A percentile compares a stretch with the other conserved stretches of the same genome.
Conservation (phyloP, 768 basidiomycete genomes). For the Podaxis sp. region DNA sequence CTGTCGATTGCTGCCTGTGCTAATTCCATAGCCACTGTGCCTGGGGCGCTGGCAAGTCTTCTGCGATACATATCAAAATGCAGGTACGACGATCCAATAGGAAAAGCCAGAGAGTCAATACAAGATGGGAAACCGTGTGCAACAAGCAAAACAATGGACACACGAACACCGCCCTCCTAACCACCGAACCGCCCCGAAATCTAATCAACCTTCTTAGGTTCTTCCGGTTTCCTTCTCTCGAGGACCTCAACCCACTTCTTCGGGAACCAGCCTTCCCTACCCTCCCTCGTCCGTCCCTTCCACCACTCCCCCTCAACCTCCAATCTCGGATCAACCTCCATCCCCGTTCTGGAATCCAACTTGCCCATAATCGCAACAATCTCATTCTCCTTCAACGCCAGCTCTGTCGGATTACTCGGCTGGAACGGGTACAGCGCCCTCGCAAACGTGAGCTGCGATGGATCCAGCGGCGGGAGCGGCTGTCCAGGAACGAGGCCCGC, state of each 20-base stretch:
- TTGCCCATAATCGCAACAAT: conserved; percentile 88
- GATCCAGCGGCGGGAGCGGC: conserved; percentile 61
- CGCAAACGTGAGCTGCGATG: conserved; percentile 75
- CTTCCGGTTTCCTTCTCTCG: conserved; percentile 33
- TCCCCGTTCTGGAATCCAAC: conserved; percentile 60
- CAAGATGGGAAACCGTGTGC: not conserved
- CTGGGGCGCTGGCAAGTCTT: not conserved
- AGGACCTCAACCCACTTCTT: conserved; percentile 77
- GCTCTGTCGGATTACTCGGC: conserved; percentile 67
- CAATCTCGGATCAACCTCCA: conserved; percentile 57
- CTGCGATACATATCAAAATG: not conserved
- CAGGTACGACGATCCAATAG: not conserved
- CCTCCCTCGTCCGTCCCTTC: conserved; percentile 87
- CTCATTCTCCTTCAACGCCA: conserved; percentile 77
- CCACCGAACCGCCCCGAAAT: not conserved
- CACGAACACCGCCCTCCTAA: not conserved
- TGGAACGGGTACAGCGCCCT: conserved; percentile 75
- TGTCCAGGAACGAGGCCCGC: conserved; percentile 29
- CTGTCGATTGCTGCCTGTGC: too few relatives aligned
- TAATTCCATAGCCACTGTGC: not conserved
- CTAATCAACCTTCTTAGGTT: conserved; percentile 16
- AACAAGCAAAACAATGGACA: not conserved
- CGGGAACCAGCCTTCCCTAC: conserved; percentile 91
- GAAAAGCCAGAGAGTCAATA: not conserved
- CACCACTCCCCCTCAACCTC: conserved; percentile 80